Conservation (phyloP, 2,329 filamentous ascomycete genomes). For the Colletotrichum scovillei region DNA sequence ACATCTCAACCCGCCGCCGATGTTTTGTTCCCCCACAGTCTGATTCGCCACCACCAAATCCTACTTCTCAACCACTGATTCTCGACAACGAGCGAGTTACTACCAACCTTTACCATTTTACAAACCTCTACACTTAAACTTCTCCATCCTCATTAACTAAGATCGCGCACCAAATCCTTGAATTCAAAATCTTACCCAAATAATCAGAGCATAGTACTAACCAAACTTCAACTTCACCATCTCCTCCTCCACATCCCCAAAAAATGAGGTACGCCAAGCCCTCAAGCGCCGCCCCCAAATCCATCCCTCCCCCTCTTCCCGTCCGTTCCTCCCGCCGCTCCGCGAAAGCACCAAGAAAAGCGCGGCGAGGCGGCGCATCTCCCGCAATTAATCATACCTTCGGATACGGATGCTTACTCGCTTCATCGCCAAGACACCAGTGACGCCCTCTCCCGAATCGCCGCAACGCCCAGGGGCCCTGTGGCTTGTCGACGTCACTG, state of each 20-base stretch:
- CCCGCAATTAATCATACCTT: neutral
- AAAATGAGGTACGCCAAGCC: conserved; percentile 5
- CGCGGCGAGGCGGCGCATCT: neutral
- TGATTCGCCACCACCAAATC: no score
- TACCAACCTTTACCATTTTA: no score
- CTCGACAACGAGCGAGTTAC: no score
- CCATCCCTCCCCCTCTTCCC: neutral
- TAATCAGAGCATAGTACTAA: no score
- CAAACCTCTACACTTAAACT: no score
- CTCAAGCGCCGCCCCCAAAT: conserved; percentile 3
- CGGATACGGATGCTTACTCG: neutral
- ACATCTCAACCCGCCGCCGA: no score
- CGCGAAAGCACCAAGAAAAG: neutral
- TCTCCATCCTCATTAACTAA: no score
- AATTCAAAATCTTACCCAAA: no score
- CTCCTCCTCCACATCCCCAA: neutral
- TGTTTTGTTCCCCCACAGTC: no score
- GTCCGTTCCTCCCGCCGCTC: neutral
- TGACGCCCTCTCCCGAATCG: neutral
- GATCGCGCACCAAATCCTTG: no score
- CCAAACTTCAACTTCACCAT: neutral
- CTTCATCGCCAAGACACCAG: neutral
- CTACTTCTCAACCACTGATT: no score
- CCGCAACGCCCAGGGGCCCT: neutral
- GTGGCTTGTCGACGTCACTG: neutral